Evolutionary conservation across 2,329 filamentous ascomycete genomes (phyloP).

Genomic region (Colletotrichum sp.): DNA sequence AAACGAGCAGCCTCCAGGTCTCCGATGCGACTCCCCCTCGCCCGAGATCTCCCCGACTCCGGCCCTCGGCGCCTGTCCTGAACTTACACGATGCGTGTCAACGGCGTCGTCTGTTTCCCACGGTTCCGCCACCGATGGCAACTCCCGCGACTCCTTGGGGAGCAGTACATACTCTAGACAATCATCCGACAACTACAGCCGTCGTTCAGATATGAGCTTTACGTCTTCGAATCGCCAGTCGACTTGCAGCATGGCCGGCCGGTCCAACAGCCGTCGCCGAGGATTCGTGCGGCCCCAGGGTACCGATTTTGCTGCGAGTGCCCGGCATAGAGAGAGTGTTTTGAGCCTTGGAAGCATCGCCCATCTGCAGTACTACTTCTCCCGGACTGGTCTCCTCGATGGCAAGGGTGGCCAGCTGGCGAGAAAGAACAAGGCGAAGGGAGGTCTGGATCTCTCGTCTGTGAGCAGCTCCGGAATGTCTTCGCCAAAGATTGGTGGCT

Average conservation of each 20-base stretch:
- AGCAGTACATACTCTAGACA: conserved; percentile 64
- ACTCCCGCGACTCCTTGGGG: conserved; percentile 58
- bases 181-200: conserved; percentile 63
- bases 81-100: conserved; percentile 68
- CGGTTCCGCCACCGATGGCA: conserved; percentile 53
- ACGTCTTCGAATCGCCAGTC: conserved; percentile 47
- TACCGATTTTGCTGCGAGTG: conserved; percentile 89
- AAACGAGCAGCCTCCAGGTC: conserved; percentile 33
- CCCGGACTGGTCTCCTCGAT: conserved; percentile 88
- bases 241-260: conserved; percentile 45
- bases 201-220: conserved; percentile 46
- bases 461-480: conserved; percentile 39
- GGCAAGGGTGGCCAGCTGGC: conserved; percentile 89
- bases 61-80: conserved; percentile 62
- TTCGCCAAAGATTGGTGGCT: conserved; percentile 41
- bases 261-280: conserved; percentile 58
- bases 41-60: conserved; percentile 66
- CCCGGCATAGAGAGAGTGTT: conserved; percentile 89
- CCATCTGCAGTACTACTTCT: conserved; percentile 98
- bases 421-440: conserved; percentile 69
- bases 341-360: conserved; percentile 96
- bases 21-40: conserved; percentile 66
- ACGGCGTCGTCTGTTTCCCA: conserved; percentile 64
- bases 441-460: conserved; percentile 60
- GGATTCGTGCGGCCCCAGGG: conserved; percentile 89